phyloP scores from a whole-genome alignment of 1,284 basidiomycete species.

The Ustilago curta region DNA sequence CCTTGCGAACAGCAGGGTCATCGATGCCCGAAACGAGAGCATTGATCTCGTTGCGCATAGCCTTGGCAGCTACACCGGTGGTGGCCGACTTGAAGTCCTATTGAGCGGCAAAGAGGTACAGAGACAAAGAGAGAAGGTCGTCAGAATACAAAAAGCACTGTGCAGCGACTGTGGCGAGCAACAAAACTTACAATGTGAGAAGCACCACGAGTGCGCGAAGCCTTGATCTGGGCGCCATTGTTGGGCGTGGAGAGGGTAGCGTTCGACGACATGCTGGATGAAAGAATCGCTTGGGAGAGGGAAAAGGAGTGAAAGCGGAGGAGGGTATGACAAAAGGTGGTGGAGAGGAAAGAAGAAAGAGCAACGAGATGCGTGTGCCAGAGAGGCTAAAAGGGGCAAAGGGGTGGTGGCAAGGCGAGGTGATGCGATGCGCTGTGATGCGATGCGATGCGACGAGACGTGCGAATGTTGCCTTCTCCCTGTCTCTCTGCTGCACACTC shows the following conservation, averaged over 20 bases:
- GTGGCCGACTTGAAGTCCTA: constrained; percentile 95
- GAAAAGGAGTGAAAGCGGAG: neutral
- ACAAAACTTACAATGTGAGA: constrained; percentile 66
- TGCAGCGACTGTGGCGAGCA: neutral
- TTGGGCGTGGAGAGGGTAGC: constrained; percentile 63
- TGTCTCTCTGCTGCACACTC: neutral
- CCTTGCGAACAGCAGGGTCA: constrained; percentile 78
- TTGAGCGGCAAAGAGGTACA: neutral
- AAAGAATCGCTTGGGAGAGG: constrained; percentile 1
- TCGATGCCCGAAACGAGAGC: constrained; percentile 78
- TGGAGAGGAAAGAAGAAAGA: neutral
- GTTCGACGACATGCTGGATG: constrained; percentile 51
- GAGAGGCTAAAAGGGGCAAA: neutral
- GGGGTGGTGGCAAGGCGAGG: neutral
- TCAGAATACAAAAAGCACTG: constrained; percentile 2
- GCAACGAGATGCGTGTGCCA: neutral
- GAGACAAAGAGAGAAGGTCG: neutral
- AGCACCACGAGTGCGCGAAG: constrained; percentile 65
- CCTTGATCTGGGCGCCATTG: constrained; percentile 62
- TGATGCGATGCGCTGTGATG: constrained; percentile 2
- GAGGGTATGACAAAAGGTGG: constrained; percentile 3
- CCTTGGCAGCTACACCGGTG: constrained; percentile 94
- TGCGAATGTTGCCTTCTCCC: constrained; percentile 12
- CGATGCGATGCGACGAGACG: constrained; percentile 26
- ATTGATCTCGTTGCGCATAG: constrained; percentile 98